A percentile compares a stretch with the other conserved stretches of the same genome.
Evolutionary conservation across 495 filamentous ascomycete species (phyloP).

Genomic region (Hypoxylon lienhwacheense): DNA sequence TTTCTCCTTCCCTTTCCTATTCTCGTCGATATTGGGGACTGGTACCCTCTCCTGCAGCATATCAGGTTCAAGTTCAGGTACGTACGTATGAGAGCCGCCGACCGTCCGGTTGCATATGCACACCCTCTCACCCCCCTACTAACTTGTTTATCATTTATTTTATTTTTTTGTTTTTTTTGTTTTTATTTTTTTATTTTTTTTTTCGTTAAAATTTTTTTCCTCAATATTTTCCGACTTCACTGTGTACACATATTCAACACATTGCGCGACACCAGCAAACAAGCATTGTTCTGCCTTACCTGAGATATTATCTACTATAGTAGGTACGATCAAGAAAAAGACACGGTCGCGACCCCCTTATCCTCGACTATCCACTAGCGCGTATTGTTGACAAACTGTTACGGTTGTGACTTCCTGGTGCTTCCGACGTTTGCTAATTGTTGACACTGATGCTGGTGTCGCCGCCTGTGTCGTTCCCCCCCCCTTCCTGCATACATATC

Average conservation of each 20-base stretch:
- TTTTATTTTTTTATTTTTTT: conserved; percentile 21
- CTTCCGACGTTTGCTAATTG: conserved; percentile 1
- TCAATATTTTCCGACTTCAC: conserved; percentile 11
- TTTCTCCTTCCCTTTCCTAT: conserved; percentile 31
- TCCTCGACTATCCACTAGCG: conserved; percentile 1
- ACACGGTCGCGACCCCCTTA: not conserved
- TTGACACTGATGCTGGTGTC: conserved; percentile 8
- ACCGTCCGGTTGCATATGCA: conserved; percentile 36
- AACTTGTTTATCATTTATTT: not conserved
- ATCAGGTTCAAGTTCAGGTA: conserved; percentile 31
- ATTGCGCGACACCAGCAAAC: conserved; percentile 31
- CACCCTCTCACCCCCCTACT: conserved; percentile 13
- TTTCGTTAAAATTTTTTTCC: conserved; percentile 18
- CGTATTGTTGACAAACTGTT: not conserved
- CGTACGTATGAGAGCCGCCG: conserved; percentile 36
- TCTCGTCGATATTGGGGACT: conserved; percentile 31
- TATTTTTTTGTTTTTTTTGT: conserved; percentile 9
- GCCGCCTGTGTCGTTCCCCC: conserved; percentile 27
- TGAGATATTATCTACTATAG: no score
- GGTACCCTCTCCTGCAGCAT: conserved; percentile 32
- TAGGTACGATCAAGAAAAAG: not conserved
- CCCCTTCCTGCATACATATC: conserved; percentile 28
- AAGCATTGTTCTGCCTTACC: conserved; percentile 12
- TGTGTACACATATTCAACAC: conserved; percentile 13
- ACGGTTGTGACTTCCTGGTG: not conserved